A percentile compares a stretch with the other conserved stretches of the same genome.
These are phyloP conservation scores for Trichophyton mentagrophytes DNA, from an alignment of 2,329 filamentous ascomycete genomes.

Conservation along the genomic window DNA sequence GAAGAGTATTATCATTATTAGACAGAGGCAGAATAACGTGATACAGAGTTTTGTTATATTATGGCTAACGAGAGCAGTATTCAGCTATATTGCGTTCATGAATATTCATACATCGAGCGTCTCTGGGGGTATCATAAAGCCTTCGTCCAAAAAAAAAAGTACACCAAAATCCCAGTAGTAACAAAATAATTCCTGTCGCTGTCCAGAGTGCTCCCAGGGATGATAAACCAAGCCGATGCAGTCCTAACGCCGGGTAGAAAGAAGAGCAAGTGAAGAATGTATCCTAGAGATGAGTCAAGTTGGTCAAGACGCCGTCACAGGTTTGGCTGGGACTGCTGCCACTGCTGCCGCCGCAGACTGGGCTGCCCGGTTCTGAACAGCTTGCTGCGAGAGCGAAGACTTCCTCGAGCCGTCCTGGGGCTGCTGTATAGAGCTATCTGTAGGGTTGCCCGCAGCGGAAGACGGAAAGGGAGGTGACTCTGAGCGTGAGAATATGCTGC, in stretches of 20 bases:
- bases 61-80: neutral
- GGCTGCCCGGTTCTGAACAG: slow-evolving; percentile 8
- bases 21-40: too few species aligned
- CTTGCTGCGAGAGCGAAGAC: slow-evolving; percentile 10
- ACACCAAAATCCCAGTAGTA: slow-evolving; percentile 11
- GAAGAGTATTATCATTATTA: too few species aligned
- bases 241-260: neutral
- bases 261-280: neutral
- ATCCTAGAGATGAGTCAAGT: neutral
- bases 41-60: neutral
- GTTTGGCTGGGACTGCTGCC: neutral
- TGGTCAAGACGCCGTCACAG: neutral
- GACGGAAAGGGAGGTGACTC: slow-evolving; percentile 19
- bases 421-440: slow-evolving; percentile 15
- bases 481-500: slow-evolving; percentile 23
- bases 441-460: slow-evolving; percentile 16
- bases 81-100: neutral
- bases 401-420: slow-evolving; percentile 7
- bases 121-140: slow-evolving; percentile 1
- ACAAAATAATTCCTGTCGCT: neutral
- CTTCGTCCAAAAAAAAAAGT: slow-evolving; percentile 10
- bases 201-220: neutral
- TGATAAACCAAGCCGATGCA: slow-evolving; percentile 1
- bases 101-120: neutral
- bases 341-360: neutral